Evolutionary conservation across 2,329 filamentous ascomycete species (phyloP).

Genomic region (Rhinocladiella similis): DNA sequence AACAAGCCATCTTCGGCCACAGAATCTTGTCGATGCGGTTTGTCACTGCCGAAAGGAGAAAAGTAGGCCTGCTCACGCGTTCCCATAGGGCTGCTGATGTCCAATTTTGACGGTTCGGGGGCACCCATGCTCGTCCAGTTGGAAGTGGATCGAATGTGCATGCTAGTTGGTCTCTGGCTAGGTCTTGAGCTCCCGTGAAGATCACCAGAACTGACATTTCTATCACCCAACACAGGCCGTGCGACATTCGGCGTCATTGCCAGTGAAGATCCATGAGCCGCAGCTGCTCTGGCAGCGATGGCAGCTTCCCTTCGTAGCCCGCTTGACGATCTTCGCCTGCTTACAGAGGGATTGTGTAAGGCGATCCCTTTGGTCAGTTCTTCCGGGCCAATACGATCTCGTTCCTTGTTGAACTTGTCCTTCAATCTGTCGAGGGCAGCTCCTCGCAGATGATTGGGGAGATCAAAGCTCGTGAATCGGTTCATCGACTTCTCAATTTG

Average conservation of each 20-base stretch:
- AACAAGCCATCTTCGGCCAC: slow-evolving; percentile 88
- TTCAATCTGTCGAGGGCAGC: slow-evolving; percentile 81
- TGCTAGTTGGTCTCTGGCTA: slow-evolving; percentile 19
- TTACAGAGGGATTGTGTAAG: slow-evolving; percentile 75
- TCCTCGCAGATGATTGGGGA: slow-evolving; percentile 87
- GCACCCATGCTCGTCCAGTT: slow-evolving; percentile 20
- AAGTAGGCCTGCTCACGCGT: slow-evolving; percentile 43
- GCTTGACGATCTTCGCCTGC: slow-evolving; percentile 70
- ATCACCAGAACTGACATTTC: slow-evolving; percentile 70
- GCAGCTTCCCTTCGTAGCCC: slow-evolving; percentile 77
- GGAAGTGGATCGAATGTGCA: slow-evolving; percentile 18
- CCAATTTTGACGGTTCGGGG: slow-evolving; percentile 4
- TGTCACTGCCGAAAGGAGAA: slow-evolving; percentile 30
- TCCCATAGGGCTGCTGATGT: slow-evolving; percentile 42
- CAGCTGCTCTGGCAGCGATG: slow-evolving; percentile 62
- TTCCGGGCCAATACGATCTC: slow-evolving; percentile 76
- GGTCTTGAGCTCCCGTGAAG: slow-evolving; percentile 40
- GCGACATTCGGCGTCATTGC: slow-evolving; percentile 6
- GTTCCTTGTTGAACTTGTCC: slow-evolving; percentile 85
- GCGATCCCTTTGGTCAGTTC: slow-evolving; percentile 92
- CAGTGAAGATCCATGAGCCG: slow-evolving; percentile 37
- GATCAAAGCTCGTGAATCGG: slow-evolving; percentile 84
- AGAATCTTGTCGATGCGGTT: slow-evolving; percentile 61
- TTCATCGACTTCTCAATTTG: slow-evolving; percentile 93
- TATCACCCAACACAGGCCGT: slow-evolving; percentile 31